These are phyloP conservation scores for Magnolia sinica DNA, from an alignment of 164 flowering plant genomes.

Conservation along the genomic window DNA sequence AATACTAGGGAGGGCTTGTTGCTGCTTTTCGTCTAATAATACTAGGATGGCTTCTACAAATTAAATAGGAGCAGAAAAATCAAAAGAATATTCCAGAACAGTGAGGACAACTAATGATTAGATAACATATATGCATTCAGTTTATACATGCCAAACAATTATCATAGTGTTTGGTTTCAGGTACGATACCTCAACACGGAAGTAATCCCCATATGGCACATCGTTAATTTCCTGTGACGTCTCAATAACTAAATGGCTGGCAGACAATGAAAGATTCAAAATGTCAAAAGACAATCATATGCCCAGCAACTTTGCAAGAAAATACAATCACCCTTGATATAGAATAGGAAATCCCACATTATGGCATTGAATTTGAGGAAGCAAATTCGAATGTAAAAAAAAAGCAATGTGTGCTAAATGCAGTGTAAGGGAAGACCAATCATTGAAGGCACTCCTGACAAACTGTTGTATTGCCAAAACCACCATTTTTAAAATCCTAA, in stretches of 20 bases:
- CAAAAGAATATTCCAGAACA: neutral
- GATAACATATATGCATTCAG: neutral
- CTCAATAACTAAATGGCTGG: conserved; percentile 84
- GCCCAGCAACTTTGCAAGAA: neutral
- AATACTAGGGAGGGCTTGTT: neutral
- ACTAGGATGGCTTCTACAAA: too few relatives aligned
- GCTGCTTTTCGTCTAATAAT: neutral
- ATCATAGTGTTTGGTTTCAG: neutral
- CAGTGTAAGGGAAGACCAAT: neutral
- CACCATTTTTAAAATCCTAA: neutral
- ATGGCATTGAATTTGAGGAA: neutral
- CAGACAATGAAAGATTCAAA: conserved; percentile 16
- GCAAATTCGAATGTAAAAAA: neutral
- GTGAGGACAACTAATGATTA: neutral
- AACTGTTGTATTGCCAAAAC: neutral
- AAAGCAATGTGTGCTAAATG: neutral
- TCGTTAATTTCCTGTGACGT: conserved; percentile 84
- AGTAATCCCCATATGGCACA: conserved; percentile 89
- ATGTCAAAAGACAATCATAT: conserved; percentile 9
- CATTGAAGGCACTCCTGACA: neutral
- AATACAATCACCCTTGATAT: neutral
- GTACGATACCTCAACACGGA: conserved; percentile 71
- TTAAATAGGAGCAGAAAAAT: neutral
- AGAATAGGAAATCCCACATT: neutral
- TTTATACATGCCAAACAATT: neutral